A percentile compares a stretch with the other conserved stretches of the same genome.
Evolutionary conservation across 2,329 filamentous ascomycete species (phyloP).

Genomic region (Penicillium italicum): DNA sequence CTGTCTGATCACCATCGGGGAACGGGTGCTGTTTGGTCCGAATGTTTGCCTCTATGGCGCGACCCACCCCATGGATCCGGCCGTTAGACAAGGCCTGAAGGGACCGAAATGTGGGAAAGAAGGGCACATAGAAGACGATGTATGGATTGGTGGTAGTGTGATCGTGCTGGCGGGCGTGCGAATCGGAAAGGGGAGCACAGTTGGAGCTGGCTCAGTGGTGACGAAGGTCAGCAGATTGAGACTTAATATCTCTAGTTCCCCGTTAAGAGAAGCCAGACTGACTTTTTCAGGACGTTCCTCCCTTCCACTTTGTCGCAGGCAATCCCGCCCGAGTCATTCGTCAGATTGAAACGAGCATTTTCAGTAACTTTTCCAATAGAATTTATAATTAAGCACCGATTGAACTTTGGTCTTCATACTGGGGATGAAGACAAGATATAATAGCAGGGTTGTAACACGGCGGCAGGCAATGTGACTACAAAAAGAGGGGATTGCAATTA

Average conservation of each 20-base stretch:
- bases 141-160: constrained; percentile 49
- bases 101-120: constrained; percentile 50
- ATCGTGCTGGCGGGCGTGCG: constrained; percentile 44
- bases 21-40: constrained; percentile 52
- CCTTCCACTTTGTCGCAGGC: constrained; percentile 29
- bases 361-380: not conserved
- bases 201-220: constrained; percentile 42
- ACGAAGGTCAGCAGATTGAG: constrained; percentile 28
- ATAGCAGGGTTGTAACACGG: not conserved
- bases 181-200: constrained; percentile 42
- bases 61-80: constrained; percentile 52
- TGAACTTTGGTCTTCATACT: not conserved
- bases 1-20: constrained; percentile 51
- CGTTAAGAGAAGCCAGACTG: not conserved
- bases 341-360: constrained; percentile 25
- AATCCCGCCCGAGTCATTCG: constrained; percentile 26
- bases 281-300: constrained; percentile 22
- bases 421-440: not conserved
- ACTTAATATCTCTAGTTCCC: not conserved
- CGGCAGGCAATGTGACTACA: not conserved
- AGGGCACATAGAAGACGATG: constrained; percentile 49
- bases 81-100: constrained; percentile 40
- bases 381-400: not conserved
- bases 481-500: not conserved
- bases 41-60: constrained; percentile 53